Conservation (phyloP, 2,329 filamentous ascomycete species). For the Thielaviopsis musarum region DNA sequence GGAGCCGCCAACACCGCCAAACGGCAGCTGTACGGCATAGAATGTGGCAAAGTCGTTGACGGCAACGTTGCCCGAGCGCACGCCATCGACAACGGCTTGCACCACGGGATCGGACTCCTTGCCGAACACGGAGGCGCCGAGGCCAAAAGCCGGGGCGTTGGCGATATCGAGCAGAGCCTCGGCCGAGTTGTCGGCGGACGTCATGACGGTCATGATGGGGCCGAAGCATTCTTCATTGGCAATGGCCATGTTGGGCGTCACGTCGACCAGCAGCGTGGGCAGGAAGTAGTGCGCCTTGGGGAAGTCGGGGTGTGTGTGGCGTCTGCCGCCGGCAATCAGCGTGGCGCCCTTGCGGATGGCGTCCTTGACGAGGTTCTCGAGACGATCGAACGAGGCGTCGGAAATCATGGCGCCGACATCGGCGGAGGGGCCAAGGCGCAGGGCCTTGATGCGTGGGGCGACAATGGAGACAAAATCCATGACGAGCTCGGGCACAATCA, state of each 20-base stretch:
- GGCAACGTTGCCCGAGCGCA: conserved; percentile 78
- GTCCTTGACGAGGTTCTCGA: conserved; percentile 61
- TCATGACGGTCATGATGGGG: conserved; percentile 76
- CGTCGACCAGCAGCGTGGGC: conserved; percentile 81
- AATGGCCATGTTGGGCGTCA: conserved; percentile 71
- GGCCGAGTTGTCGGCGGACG: conserved; percentile 42
- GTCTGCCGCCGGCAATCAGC: conserved; percentile 63
- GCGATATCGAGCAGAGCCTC: conserved; percentile 56
- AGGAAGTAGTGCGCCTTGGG: conserved; percentile 78
- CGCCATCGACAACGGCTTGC: conserved; percentile 43
- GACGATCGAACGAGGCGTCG: conserved; percentile 50
- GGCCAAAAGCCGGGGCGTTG: conserved; percentile 70
- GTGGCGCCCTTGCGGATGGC: conserved; percentile 66
- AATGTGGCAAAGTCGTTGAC: conserved; percentile 91
- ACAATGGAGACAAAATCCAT: conserved; percentile 53
- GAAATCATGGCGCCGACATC: conserved; percentile 91
- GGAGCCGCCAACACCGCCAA: conserved; percentile 77
- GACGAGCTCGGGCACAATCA: conserved; percentile 65
- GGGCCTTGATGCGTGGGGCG: conserved; percentile 51
- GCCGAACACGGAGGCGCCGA: conserved; percentile 82
- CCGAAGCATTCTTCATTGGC: conserved; percentile 87
- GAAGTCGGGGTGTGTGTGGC: conserved; percentile 53
- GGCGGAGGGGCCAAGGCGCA: conserved; percentile 60
- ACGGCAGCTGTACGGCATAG: conserved; percentile 88
- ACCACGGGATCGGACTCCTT: conserved; percentile 43